Evolutionary conservation across 495 filamentous ascomycete species (phyloP).

Genomic region (Penicillium flavigenum): DNA sequence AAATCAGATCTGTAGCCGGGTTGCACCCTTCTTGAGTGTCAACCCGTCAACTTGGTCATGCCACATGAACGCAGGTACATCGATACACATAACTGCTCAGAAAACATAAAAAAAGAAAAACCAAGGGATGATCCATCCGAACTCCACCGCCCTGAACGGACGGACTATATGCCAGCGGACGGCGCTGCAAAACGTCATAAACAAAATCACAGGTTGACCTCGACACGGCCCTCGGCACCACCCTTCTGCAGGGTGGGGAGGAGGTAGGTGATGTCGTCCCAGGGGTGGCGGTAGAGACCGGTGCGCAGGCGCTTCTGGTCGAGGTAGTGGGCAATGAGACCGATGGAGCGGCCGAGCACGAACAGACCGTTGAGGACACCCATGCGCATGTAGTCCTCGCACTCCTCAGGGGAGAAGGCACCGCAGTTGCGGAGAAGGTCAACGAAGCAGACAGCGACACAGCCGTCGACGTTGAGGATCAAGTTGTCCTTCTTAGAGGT

Average conservation of each 20-base stretch:
- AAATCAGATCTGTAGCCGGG: conserved; percentile 33
- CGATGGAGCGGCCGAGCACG: conserved; percentile 92
- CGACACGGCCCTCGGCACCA: conserved; percentile 84
- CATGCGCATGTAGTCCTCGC: conserved; percentile 67
- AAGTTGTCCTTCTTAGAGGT: conserved; percentile 99
- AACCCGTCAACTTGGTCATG: conserved; percentile 35
- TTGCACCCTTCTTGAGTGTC: conserved; percentile 29
- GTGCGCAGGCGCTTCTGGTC: conserved; percentile 99
- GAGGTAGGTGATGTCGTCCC: conserved; percentile 97
- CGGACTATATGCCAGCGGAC: conserved; percentile 40
- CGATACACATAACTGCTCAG: conserved; percentile 32
- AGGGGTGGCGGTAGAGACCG: conserved; percentile 97
- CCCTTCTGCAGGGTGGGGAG: conserved; percentile 76
- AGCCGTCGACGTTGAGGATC: conserved; percentile 98
- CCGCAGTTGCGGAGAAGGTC: conserved; percentile 97
- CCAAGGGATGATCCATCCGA: conserved; percentile 44
- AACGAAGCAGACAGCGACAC: conserved; percentile 97
- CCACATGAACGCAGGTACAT: conserved; percentile 39
- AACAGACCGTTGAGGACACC: conserved; percentile 99
- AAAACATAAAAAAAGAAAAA: conserved; percentile 35
- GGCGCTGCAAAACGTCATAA: conserved; percentile 34
- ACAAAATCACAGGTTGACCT: conserved; percentile 69
- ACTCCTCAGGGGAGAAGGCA: conserved; percentile 71
- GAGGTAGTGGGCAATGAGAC: conserved; percentile 98
- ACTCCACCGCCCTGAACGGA: conserved; percentile 44